Evolutionary conservation across 306 rosid species (phyloP), one percentile per base, ranked within the genome.

Genomic region (Acacia melanoxylon): DNA sequence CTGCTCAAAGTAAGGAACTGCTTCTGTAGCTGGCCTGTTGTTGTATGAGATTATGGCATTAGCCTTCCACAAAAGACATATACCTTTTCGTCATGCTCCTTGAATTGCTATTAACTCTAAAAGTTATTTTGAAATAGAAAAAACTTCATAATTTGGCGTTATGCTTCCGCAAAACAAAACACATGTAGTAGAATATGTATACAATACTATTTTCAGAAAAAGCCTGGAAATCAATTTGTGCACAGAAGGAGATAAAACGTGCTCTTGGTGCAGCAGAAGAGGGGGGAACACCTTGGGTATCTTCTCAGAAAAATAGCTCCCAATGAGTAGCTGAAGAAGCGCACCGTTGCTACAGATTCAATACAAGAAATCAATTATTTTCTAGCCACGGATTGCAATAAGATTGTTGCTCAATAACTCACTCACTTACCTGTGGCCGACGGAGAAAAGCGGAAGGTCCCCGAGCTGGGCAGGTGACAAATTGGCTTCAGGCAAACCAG

Each of bases 1-100:
- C 99, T 90, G 99, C 91, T 91, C 99, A 86, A 95, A 93, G 94
- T 91, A 92, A 66, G 99, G 99, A 77, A 95, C 98, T 20, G 99
- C 99, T 87, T 93, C 96, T 8, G 98, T 90, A 44, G 97, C 99
- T 37, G 99, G 94, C 88, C 88, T 91, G 87, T 93, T 95, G 92
- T 92, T 95, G 93, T 87, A 95, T 8, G 99, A 86, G 78, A 95
- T 92, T 81, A 92, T 82, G 56, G 85, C 98, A 93, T 93, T 95
- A 75, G 98, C 99, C 99, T 95, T 84, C 85, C 90, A 89, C 76
- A 81, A 78, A 79, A 89, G 87, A 89, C 72, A 89, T 67, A 72
- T 82, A 87, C 27, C 82, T 69, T 87, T 78, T 62, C 2, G 87
- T 87, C 87, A 84, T 61, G 84, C 83, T 84, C 78, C 86, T 61